Percentiles rank a stretch among this genome's conserved stretches.
phyloP scores from a whole-genome alignment of 2,329 filamentous ascomycete species.

The Diplodia seriata region DNA sequence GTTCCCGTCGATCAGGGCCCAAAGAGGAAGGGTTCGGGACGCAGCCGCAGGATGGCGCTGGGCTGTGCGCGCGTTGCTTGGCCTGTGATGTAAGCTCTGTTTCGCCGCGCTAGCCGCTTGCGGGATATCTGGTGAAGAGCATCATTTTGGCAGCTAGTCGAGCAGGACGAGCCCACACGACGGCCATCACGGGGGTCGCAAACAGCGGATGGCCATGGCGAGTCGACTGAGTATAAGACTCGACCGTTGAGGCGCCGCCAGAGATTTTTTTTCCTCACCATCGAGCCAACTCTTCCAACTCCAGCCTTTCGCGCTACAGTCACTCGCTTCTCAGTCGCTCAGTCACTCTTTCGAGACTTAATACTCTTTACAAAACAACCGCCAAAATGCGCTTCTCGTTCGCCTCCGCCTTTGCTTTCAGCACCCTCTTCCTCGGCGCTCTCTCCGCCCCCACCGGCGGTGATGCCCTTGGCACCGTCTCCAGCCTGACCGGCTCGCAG shows the following conservation, averaged over 20 bases:
- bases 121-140: slow-evolving; percentile 30
- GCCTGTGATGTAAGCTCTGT: slow-evolving; percentile 20
- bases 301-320: slow-evolving; percentile 28
- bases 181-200: slow-evolving; percentile 17
- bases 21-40: not conserved
- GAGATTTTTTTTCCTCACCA: slow-evolving; percentile 31
- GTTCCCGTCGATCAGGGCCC: slow-evolving; percentile 19
- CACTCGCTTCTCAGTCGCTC: slow-evolving; percentile 19
- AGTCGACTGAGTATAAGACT: slow-evolving; percentile 32
- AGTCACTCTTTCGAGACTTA: slow-evolving; percentile 32
- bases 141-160: slow-evolving; percentile 26
- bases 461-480: slow-evolving; percentile 13
- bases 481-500: slow-evolving; percentile 7
- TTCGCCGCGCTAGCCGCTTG: slow-evolving; percentile 2
- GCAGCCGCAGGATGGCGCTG: slow-evolving; percentile 16
- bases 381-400: slow-evolving; percentile 33
- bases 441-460: slow-evolving; percentile 31
- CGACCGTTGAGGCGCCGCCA: slow-evolving; percentile 8
- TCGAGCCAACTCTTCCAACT: slow-evolving; percentile 30
- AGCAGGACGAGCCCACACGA: slow-evolving; percentile 17
- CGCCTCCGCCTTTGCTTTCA: slow-evolving; percentile 32
- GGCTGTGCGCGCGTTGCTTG: slow-evolving; percentile 17
- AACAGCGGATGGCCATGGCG: slow-evolving; percentile 22
- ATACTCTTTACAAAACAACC: slow-evolving; percentile 26
- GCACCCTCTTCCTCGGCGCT: slow-evolving; percentile 32